Evolutionary conservation across 2,329 filamentous ascomycete species (phyloP).

Genomic region (Pyrenophora seminiperda): DNA sequence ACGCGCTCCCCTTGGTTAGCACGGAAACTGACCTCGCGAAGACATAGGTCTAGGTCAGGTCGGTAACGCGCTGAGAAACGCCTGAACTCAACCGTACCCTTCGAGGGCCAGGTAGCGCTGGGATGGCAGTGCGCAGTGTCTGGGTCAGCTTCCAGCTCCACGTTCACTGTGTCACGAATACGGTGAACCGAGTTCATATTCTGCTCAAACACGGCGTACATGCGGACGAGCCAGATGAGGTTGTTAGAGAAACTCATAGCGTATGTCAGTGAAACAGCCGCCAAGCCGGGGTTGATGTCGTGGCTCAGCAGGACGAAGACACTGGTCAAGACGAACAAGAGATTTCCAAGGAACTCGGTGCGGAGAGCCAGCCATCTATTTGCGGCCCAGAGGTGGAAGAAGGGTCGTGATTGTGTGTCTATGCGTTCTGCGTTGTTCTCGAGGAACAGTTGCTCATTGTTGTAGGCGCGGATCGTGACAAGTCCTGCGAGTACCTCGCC

Average conservation of each 20-base stretch:
- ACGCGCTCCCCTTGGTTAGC: slow-evolving; percentile 75
- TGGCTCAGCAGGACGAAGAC: slow-evolving; percentile 2
- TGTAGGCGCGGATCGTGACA: slow-evolving; percentile 1
- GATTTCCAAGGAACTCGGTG: background rate
- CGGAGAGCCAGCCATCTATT: slow-evolving; percentile 1
- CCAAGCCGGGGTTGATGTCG: background rate
- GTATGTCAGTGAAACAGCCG: background rate
- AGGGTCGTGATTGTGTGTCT: background rate
- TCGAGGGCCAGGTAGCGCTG: slow-evolving; percentile 74
- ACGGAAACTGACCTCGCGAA: slow-evolving; percentile 62
- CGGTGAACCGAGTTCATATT: slow-evolving; percentile 3
- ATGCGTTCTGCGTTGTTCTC: slow-evolving; percentile 1
- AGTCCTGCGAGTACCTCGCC: background rate
- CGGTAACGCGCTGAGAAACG: slow-evolving; percentile 56
- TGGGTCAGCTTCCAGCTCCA: background rate
- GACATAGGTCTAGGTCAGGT: slow-evolving; percentile 52
- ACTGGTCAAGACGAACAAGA: slow-evolving; percentile 3
- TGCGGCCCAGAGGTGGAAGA: background rate
- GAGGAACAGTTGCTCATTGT: background rate
- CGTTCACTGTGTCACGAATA: background rate
- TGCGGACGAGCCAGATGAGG: background rate
- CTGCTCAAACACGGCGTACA: background rate
- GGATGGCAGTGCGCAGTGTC: slow-evolving; percentile 32
- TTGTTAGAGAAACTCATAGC: slow-evolving; percentile 1
- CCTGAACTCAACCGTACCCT: slow-evolving; percentile 65